Evolutionary conservation across 2,329 filamentous ascomycete genomes (phyloP).

Genomic region (Arachnomyces sp.): DNA sequence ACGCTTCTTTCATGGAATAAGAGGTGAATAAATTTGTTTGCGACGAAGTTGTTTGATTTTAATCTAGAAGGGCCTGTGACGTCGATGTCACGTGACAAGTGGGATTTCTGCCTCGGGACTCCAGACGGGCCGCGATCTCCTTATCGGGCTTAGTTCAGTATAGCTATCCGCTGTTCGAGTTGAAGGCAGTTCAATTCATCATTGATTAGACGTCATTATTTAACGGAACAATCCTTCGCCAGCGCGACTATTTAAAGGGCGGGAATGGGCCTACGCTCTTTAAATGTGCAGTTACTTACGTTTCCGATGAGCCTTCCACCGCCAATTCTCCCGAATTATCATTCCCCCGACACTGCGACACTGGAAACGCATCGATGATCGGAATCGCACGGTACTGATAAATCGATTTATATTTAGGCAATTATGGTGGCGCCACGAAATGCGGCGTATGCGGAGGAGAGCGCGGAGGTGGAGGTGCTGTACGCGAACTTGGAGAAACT

Average conservation of each 20-base stretch:
- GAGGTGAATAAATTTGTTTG: conserved; percentile 16
- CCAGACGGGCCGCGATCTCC: not conserved
- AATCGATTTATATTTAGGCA: conserved; percentile 7
- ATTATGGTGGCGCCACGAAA: conserved; percentile 49
- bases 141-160: not conserved
- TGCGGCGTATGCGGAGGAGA: conserved; percentile 55
- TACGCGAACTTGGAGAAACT: conserved; percentile 78
- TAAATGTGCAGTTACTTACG: too few species aligned
- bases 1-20: conserved; percentile 21
- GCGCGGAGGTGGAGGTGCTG: conserved; percentile 58
- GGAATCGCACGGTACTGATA: conserved; percentile 1
- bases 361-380: conserved; percentile 12
- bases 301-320: too few species aligned
- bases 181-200: too few species aligned
- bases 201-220: too few species aligned
- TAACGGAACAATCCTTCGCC: too few species aligned
- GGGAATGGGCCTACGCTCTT: too few species aligned
- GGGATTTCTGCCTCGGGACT: not conserved
- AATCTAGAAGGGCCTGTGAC: too few species aligned
- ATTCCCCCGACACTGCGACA: conserved; percentile 7
- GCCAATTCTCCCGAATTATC: too few species aligned
- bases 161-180: not conserved
- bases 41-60: not conserved
- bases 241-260: too few species aligned
- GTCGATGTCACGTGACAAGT: not conserved